Evolutionary conservation across 1,284 basidiomycete species (phyloP).

Genomic region (Irpex sp.): DNA sequence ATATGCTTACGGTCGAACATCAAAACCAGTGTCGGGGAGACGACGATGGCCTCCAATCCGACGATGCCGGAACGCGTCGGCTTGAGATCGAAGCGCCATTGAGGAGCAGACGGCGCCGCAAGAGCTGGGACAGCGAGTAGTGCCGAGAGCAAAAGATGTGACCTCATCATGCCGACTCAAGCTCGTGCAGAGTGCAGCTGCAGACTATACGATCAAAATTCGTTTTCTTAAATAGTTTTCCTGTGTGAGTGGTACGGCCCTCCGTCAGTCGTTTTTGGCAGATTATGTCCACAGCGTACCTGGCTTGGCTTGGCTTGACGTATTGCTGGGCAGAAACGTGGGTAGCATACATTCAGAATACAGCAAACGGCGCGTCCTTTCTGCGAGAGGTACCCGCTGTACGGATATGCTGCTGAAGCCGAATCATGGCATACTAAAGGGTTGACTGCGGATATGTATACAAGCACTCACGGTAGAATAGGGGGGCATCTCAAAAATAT

Average conservation of each 20-base stretch:
- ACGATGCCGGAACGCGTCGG: conserved; percentile 41
- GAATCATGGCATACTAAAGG: neutral
- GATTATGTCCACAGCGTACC: neutral
- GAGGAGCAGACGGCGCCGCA: conserved; percentile 15
- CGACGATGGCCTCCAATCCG: conserved; percentile 44
- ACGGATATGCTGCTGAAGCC: neutral
- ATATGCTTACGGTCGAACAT: conserved; percentile 40
- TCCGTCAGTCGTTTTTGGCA: neutral
- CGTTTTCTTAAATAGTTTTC: neutral
- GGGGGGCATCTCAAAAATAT: neutral
- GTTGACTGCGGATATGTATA: neutral
- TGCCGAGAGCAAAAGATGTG: neutral
- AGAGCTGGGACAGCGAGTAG: neutral
- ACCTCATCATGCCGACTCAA: neutral
- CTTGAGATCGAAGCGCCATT: conserved; percentile 26
- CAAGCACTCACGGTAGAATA: neutral
- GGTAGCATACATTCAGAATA: neutral
- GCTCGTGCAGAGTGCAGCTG: neutral
- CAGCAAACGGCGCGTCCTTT: neutral
- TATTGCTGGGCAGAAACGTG: conserved; percentile 21
- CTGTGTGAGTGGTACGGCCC: neutral
- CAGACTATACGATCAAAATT: neutral
- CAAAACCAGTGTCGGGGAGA: conserved; percentile 41
- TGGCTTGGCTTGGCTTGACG: neutral
- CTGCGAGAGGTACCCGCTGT: neutral